Evolutionary conservation across 2,329 filamentous ascomycete genomes (phyloP).

Genomic region (Didymella segeticola): DNA sequence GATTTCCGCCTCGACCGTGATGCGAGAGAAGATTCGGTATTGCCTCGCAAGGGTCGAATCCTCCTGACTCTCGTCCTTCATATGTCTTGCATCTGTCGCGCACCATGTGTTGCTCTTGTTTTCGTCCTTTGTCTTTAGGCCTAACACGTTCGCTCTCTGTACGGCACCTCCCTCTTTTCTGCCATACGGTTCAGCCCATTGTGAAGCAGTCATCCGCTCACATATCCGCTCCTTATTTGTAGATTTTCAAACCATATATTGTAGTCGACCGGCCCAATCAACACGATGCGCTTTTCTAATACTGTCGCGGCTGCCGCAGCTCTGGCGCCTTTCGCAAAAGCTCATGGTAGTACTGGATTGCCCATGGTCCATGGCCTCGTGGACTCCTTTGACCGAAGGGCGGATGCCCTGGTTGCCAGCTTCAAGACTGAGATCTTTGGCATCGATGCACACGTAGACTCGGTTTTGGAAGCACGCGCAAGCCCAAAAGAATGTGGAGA

Average conservation of each 20-base stretch:
- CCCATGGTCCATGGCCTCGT: conserved; percentile 31
- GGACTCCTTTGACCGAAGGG: conserved; percentile 27
- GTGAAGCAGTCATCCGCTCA: neutral
- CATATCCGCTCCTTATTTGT: neutral
- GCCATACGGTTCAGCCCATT: neutral
- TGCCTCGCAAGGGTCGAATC: conserved; percentile 3
- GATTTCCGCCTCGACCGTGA: neutral
- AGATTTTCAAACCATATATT: neutral
- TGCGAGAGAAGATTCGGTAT: neutral
- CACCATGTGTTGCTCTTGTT: neutral
- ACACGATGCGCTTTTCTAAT: conserved; percentile 2
- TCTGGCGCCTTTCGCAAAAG: conserved; percentile 19
- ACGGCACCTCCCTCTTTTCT: conserved; percentile 1
- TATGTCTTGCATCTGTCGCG: neutral
- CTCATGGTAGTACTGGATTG: conserved; percentile 24
- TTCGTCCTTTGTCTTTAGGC: neutral
- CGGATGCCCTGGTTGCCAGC: conserved; percentile 22
- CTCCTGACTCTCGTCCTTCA: conserved; percentile 1
- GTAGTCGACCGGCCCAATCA: neutral
- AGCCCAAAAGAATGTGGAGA: conserved; percentile 27
- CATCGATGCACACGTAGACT: neutral
- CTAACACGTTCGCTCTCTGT: neutral
- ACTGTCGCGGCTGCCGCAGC: neutral
- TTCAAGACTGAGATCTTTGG: conserved; percentile 8
- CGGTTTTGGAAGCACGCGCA: conserved; percentile 20